Conservation (phyloP, 768 basidiomycete genomes). For the Agrocybe pediades region DNA sequence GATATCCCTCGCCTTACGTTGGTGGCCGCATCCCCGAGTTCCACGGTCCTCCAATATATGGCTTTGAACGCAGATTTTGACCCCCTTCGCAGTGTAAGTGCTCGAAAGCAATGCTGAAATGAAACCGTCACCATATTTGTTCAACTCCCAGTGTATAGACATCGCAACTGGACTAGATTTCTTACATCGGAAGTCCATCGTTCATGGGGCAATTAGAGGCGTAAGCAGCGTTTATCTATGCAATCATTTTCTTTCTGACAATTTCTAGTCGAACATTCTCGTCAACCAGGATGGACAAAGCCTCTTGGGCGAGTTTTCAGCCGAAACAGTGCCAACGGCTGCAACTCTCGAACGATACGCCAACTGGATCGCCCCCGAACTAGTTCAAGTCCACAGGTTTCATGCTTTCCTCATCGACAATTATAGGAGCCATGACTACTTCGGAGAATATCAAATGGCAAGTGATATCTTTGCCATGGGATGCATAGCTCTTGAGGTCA, state of each 20-base stretch:
- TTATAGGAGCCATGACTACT: constrained; percentile 19
- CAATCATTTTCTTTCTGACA: neutral
- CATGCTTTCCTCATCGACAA: constrained; percentile 18
- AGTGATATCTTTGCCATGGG: constrained; percentile 27
- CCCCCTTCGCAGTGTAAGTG: constrained; percentile 1
- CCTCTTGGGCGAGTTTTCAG: constrained; percentile 24
- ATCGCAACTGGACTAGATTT: constrained; percentile 21
- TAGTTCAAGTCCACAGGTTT: constrained; percentile 14
- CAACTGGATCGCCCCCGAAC: constrained; percentile 24
- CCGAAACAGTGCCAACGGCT: constrained; percentile 14
- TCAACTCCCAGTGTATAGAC: constrained; percentile 15
- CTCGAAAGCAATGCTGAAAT: neutral
- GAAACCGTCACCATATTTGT: neutral
- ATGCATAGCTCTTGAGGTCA: constrained; percentile 21
- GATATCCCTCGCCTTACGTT: constrained; percentile 1
- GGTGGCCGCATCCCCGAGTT: neutral
- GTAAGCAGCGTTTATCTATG: constrained; percentile 3
- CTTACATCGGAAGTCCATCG: constrained; percentile 18
- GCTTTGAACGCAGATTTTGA: neutral
- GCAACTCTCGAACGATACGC: constrained; percentile 12
- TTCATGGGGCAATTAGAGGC: constrained; percentile 21
- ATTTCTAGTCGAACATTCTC: constrained; percentile 21
- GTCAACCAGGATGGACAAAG: constrained; percentile 18
- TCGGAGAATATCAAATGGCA: constrained; percentile 23
- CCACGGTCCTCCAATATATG: constrained; percentile 4